phyloP scores from a whole-genome alignment of 192 early-diverging fungal genomes.

The Ramicandelaber brevisporus region DNA sequence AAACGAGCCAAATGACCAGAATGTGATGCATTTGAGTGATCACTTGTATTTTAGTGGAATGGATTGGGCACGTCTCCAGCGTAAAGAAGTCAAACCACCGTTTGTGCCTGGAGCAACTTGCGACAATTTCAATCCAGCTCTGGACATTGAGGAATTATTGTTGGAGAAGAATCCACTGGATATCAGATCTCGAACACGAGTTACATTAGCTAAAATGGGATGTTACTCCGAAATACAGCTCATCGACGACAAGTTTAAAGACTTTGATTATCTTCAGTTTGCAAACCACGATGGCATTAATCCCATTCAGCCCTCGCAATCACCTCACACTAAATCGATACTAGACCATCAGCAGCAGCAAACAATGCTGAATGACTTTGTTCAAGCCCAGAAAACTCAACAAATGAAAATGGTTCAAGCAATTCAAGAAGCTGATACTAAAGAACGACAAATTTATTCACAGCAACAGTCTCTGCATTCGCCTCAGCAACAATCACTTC shows the following conservation, averaged over 20 bases:
- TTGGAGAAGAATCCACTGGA: slow-evolving; percentile 90
- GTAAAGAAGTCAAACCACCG: slow-evolving; percentile 44
- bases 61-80: slow-evolving; percentile 49
- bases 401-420: neutral
- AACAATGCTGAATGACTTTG: too few species aligned
- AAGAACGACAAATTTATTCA: neutral
- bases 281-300: slow-evolving; percentile 37
- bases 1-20: too few species aligned
- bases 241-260: slow-evolving; percentile 41
- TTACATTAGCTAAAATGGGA: slow-evolving; percentile 11
- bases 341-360: neutral
- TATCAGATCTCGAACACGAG: slow-evolving; percentile 35
- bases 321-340: slow-evolving; percentile 31
- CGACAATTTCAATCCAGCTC: slow-evolving; percentile 85
- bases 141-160: slow-evolving; percentile 86
- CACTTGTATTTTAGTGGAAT: slow-evolving; percentile 61
- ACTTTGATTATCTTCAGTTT: slow-evolving; percentile 63
- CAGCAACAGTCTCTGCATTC: neutral
- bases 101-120: slow-evolving; percentile 69
- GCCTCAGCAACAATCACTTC: neutral
- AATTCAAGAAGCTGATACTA: neutral
- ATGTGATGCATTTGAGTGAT: too few species aligned
- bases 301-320: slow-evolving; percentile 25
- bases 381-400: neutral
- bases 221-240: slow-evolving; percentile 25